Percentiles rank a stretch among this genome's conserved stretches.
Conservation (phyloP, 768 basidiomycete genomes). For the Rhizopogon rudus region DNA sequence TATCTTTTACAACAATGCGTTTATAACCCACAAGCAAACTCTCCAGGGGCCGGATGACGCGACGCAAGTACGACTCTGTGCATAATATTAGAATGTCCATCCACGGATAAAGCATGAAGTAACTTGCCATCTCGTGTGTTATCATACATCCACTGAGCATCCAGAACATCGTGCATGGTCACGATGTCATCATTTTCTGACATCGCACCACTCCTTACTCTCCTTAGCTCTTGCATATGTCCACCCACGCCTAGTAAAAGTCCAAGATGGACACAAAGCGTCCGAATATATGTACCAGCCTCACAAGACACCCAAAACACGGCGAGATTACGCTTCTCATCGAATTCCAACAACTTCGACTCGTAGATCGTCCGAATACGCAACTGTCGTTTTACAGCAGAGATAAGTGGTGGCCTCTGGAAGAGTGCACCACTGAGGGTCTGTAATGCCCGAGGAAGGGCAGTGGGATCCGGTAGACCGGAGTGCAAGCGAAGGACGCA, state of each 20-base stretch:
- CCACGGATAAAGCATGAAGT: constrained; percentile 1
- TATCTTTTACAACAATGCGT: constrained; percentile 98
- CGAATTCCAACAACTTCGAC: constrained; percentile 93
- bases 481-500: constrained; percentile 93
- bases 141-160: constrained; percentile 98
- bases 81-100: constrained; percentile 8
- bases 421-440: constrained; percentile 97
- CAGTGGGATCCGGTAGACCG: constrained; percentile 71
- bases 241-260: constrained; percentile 93
- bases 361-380: constrained; percentile 97
- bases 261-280: constrained; percentile 95
- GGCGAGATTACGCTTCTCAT: constrained; percentile 92
- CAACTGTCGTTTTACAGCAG: constrained; percentile 96
- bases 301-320: constrained; percentile 99
- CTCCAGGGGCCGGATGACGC: constrained; percentile 92
- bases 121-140: constrained; percentile 87
- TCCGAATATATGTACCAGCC: constrained; percentile 95
- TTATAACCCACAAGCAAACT: constrained; percentile 94
- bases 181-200: constrained; percentile 98
- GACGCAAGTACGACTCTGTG: constrained; percentile 91
- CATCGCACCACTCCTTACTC: constrained; percentile 94
- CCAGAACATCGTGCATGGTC: constrained; percentile 99
- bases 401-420: constrained; percentile 98
- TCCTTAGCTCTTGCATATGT: constrained; percentile 98
- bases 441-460: constrained; percentile 89